phyloP scores from a whole-genome alignment of 306 rosid genomes.

The Cyamopsis tetragonoloba region DNA sequence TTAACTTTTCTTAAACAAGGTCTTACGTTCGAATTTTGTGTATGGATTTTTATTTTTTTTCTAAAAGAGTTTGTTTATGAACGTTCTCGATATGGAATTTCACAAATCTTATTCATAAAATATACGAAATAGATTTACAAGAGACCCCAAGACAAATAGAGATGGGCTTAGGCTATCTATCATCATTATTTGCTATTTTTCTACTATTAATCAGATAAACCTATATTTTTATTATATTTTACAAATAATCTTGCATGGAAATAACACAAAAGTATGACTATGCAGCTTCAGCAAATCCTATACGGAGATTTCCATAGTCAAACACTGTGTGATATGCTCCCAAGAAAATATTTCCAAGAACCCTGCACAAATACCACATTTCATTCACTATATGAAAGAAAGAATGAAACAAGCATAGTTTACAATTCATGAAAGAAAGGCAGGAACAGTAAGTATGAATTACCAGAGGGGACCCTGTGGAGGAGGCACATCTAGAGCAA shows the following conservation, averaged over 20 bases:
- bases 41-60: too few relatives aligned
- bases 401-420: not conserved
- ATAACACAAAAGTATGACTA: conserved; percentile 20
- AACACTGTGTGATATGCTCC: conserved; percentile 74
- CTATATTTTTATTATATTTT: conserved; percentile 1
- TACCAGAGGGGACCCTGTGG: conserved; percentile 86
- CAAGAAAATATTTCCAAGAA: conserved; percentile 62
- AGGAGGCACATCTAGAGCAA: conserved; percentile 62
- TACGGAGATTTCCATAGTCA: conserved; percentile 55
- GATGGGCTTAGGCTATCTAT: not conserved
- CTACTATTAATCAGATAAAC: not conserved
- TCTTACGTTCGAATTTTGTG: too few relatives aligned
- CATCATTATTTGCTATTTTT: not conserved
- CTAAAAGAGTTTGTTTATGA: too few relatives aligned
- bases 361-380: conserved; percentile 48
- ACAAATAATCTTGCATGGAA: not conserved
- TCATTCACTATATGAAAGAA: not conserved
- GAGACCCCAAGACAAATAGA: not conserved
- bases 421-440: not conserved
- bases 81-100: too few relatives aligned
- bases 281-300: conserved; percentile 71
- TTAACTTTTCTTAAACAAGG: too few relatives aligned
- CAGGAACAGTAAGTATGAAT: not conserved
- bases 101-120: conserved; percentile 18
- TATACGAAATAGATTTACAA: conserved; percentile 15